A percentile compares a stretch with the other conserved stretches of the same genome.
These are phyloP conservation scores for Jatropha podagrica DNA, from an alignment of 441 rosid species.

Conservation along the genomic window DNA sequence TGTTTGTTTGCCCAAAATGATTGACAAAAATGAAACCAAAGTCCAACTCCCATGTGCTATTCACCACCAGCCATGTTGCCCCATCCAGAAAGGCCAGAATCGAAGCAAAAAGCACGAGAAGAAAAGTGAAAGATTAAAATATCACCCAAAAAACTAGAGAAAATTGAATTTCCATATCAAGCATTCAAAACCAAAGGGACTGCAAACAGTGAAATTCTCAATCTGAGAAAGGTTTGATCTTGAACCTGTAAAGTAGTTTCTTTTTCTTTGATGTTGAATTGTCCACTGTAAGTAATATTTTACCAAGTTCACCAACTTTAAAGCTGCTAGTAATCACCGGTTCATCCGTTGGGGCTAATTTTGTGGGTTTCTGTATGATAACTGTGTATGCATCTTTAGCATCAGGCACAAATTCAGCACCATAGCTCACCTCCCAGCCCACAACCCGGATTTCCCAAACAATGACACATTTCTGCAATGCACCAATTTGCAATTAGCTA, in stretches of 20 bases:
- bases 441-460: conserved; percentile 86
- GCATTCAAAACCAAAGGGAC: neutral
- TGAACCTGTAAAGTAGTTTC: conserved; percentile 89
- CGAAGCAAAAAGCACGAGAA: conserved; percentile 6
- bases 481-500: neutral
- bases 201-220: conserved; percentile 24
- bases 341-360: conserved; percentile 59
- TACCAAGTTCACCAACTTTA: conserved; percentile 72
- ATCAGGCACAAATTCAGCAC: conserved; percentile 76
- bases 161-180: conserved; percentile 22
- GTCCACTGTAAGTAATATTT: conserved; percentile 71
- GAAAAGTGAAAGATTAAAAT: neutral
- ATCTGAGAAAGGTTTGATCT: conserved; percentile 50
- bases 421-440: conserved; percentile 81
- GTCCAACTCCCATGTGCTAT: conserved; percentile 8
- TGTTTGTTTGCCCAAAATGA: conserved; percentile 18
- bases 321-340: conserved; percentile 62
- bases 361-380: conserved; percentile 69
- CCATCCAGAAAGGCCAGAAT: conserved; percentile 7
- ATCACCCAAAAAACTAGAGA: conserved; percentile 21
- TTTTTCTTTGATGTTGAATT: conserved; percentile 84
- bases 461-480: conserved; percentile 58
- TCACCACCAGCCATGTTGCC: conserved; percentile 16
- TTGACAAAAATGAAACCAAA: conserved; percentile 24
- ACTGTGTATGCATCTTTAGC: conserved; percentile 62